A percentile compares a stretch with the other conserved stretches of the same genome.
Conservation (phyloP, 106 monocot genomes). For the Acorus calamus region DNA sequence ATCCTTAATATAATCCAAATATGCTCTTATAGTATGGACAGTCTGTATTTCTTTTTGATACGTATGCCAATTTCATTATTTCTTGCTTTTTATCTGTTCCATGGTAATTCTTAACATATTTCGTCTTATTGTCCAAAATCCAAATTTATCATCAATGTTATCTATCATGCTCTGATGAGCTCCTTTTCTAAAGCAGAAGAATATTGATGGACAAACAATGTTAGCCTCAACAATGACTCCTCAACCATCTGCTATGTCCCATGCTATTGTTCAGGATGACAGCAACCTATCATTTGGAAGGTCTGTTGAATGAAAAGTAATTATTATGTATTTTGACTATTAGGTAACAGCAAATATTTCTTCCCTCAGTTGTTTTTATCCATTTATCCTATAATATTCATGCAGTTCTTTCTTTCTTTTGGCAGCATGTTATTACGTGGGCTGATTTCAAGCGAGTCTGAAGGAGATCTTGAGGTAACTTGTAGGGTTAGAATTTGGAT, state of each 20-base stretch:
- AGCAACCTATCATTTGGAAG: constrained; percentile 74
- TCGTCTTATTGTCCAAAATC: no score
- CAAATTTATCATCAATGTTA: no score
- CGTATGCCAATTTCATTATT: no score
- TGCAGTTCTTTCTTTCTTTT: constrained; percentile 4
- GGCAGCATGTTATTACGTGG: constrained; percentile 83
- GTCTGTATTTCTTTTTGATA: no score
- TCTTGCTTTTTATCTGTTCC: no score
- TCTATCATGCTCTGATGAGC: not conserved
- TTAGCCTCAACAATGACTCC: constrained; percentile 64
- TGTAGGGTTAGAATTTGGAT: not conserved
- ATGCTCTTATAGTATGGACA: no score
- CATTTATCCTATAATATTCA: not conserved
- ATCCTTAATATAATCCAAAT: no score
- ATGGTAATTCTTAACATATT: no score
- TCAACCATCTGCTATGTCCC: constrained; percentile 20
- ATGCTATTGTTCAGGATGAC: constrained; percentile 23
- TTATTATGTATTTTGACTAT: not conserved
- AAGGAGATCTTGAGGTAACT: constrained; percentile 79
- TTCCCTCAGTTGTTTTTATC: no score
- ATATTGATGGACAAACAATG: constrained; percentile 70
- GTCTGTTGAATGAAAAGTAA: constrained; percentile 25
- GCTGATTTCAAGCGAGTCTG: constrained; percentile 39
- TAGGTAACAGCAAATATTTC: no score
- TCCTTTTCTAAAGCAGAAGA: constrained; percentile 43